Base-by-base conservation (phyloP, 139 green algal genomes). In the Asterochloris sp. region DNA sequence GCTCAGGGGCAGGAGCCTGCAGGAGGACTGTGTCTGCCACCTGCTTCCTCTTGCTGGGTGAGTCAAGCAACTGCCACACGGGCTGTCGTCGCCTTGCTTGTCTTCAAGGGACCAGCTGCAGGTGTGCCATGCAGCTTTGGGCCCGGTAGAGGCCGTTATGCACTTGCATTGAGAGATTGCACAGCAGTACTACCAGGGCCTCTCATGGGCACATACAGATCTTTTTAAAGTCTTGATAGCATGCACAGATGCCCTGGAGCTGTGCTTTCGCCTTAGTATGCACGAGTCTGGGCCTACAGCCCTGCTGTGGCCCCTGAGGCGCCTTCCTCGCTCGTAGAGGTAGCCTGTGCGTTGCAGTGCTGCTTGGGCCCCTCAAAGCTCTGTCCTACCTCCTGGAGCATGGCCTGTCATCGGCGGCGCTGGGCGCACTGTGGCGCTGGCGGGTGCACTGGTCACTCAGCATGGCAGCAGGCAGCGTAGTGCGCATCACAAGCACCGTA, bases 31-130 rank as follows among this genome's bases (percentile, higher is more conserved):
- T 95, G 82, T 78, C 83, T 17, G 88, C 90, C 13, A 95, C 92
- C 0, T 88, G 87, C 79, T 93, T 96, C 84, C 87, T 97, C 78
- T 86, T 97, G 17, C 82, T 97, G 9, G 89, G 93, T 96, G 86
- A 81, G 89, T 27, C 13, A 27, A 26, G 16, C 38, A 26, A 66
- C 38, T 19, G 21, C 73, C 38, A 54, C 6, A 54, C 38, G 38
- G 38, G 38, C 38, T 10, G 38, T 54, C 38, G 38, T 54, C 6
- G 38, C 38, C 38, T 54, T 54, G 4, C 6, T 54, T 54, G 38
- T 54, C 38, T 54, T 54, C 4, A 54, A 6, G 8, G 67, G 21
- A 23, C 67, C 67, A 73, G 21, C 4, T 24, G 23, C 67, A 24
- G 8, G 67, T 24, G 23, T 73, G 67, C 67, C 21, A 23, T 73